phyloP scores from a whole-genome alignment of 106 monocot genomes.

The Dioscorea alata region DNA sequence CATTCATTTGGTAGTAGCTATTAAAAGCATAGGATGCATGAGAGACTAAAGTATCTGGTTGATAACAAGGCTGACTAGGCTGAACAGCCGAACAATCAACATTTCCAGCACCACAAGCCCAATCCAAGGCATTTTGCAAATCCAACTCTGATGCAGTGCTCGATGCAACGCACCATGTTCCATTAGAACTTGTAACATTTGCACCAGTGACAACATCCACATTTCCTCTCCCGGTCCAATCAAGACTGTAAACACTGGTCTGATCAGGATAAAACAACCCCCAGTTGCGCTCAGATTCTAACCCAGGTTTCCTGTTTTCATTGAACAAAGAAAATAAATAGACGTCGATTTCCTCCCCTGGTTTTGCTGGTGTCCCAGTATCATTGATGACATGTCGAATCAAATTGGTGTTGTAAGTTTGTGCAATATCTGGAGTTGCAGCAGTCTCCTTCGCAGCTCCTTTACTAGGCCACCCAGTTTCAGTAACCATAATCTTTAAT shows the following conservation, averaged over 20 bases:
- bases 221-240: slow-evolving; percentile 75
- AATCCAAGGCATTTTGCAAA: slow-evolving; percentile 75
- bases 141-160: slow-evolving; percentile 53
- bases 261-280: slow-evolving; percentile 91
- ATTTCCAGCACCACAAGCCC: slow-evolving; percentile 98
- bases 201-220: slow-evolving; percentile 67
- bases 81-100: slow-evolving; percentile 95
- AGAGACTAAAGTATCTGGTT: slow-evolving; percentile 70
- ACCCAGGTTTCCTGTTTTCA: slow-evolving; percentile 92
- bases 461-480: slow-evolving; percentile 93
- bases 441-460: slow-evolving; percentile 70
- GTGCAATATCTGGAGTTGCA: slow-evolving; percentile 89
- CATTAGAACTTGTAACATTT: slow-evolving; percentile 77
- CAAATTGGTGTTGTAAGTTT: slow-evolving; percentile 89
- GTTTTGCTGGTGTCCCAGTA: slow-evolving; percentile 88
- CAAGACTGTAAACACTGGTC: slow-evolving; percentile 87
- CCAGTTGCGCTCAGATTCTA: slow-evolving; percentile 94
- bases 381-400: slow-evolving; percentile 84
- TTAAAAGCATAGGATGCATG: slow-evolving; percentile 93
- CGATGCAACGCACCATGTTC: slow-evolving; percentile 86
- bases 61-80: slow-evolving; percentile 94
- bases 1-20: slow-evolving; percentile 85
- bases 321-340: slow-evolving; percentile 96
- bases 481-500: slow-evolving; percentile 89
- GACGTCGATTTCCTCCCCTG: slow-evolving; percentile 75